Base-by-base conservation (phyloP, 805 yeast species). In the Barnettozyma salicaria region DNA sequence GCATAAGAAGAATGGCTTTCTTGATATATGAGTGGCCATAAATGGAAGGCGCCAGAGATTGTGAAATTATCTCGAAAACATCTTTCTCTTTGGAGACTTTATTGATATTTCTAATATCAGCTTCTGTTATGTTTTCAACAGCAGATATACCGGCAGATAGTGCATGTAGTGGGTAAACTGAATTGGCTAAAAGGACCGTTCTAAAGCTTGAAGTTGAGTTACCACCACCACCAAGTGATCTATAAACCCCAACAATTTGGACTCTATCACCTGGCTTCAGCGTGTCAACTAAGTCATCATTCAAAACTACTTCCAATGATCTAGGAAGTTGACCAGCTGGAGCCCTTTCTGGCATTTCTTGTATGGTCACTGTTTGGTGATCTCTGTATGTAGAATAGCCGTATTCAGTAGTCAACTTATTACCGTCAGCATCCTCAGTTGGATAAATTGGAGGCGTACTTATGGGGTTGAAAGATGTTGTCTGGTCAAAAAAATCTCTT, bases 241-340 rank as follows among this genome's bases (percentile, higher is more conserved):
- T 76, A 63, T 82, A 92, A 13, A 90, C 92, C 44, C 98, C 98
- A 9, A 92, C 92, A 30, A 90, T 67, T 63, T 89, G 96, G 23
- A 89, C 79, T 56, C 98, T 75, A 59, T 92, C 98, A 52, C 98
- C 98, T 0, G 98, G 97, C 58, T 92, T 92, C 32, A 85, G 82
- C 39, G 63, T 66, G 58, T 92, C 98, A 3, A 92, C 97, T 45
- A 92, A 69, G 57, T 92, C 98, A 53, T 89, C 97, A 59, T 90
- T 96, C 52, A 92, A 64, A n/a, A 90, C 76, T 18, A 90, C 82
- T 55, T 92, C 98, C 24, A 92, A 73, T 3, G 95, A 80, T 52
- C 97, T 72, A 24, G 98, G 98, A 45, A 92, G 69, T 63, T 90
- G 97, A 39, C 98, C 98, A 1, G 97, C 95, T 12, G 97, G 98